These are phyloP conservation scores for Limonium bicolor DNA, from an alignment of 148 eudicot species.

Conservation along the genomic window DNA sequence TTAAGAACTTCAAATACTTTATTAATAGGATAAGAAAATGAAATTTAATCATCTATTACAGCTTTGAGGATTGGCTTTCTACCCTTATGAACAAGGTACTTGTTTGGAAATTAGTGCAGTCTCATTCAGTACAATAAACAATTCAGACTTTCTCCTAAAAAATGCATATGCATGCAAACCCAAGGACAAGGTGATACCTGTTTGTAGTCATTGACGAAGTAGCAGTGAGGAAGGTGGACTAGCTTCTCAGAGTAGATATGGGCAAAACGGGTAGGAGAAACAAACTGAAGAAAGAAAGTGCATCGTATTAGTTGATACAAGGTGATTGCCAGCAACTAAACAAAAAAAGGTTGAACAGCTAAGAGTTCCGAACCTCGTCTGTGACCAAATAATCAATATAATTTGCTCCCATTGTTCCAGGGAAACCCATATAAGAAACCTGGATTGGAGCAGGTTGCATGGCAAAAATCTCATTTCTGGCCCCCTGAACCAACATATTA, in stretches of 20 bases:
- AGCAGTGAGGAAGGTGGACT: constrained; percentile 89
- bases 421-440: constrained; percentile 98
- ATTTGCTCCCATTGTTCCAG: constrained; percentile 91
- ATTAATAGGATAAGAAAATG: no score
- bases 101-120: no score
- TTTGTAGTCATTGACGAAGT: constrained; percentile 91
- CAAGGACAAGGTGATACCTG: no score
- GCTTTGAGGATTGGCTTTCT: no score
- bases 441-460: constrained; percentile 98
- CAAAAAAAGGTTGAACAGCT: neutral
- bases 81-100: no score
- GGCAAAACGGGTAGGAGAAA: constrained; percentile 51
- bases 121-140: no score
- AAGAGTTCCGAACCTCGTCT: constrained; percentile 47
- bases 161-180: no score
- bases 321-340: neutral
- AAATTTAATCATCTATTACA: no score
- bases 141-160: no score
- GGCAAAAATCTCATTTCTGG: constrained; percentile 93
- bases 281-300: constrained; percentile 50
- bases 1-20: no score
- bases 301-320: neutral
- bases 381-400: constrained; percentile 90
- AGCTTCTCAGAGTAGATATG: constrained; percentile 93
- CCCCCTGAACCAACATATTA: constrained; percentile 39